Conservation (phyloP, 108 stramenopile species). For the Aurantiochytrium sp. region DNA sequence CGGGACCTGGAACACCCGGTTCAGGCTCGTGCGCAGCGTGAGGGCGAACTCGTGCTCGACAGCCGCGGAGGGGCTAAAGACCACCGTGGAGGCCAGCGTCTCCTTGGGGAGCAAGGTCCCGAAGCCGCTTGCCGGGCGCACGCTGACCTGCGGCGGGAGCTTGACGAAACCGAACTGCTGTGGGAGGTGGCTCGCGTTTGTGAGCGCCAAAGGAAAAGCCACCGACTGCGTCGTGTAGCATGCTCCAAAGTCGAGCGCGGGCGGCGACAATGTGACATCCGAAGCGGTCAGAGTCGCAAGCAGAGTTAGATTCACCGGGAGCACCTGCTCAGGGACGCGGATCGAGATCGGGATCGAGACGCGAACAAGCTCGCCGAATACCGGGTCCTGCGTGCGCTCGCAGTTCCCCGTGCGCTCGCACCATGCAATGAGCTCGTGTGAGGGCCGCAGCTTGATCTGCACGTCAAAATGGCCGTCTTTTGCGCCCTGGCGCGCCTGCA, state of each 20-base stretch:
- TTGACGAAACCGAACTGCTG: constrained; percentile 59
- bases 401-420: constrained; percentile 16
- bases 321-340: constrained; percentile 50
- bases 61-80: constrained; percentile 45
- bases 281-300: constrained; percentile 28
- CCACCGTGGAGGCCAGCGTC: constrained; percentile 13
- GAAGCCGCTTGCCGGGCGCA: constrained; percentile 56
- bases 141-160: constrained; percentile 36
- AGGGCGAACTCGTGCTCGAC: constrained; percentile 36
- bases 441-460: constrained; percentile 43
- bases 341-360: constrained; percentile 40
- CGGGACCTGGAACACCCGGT: constrained; percentile 8
- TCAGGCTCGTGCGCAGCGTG: constrained; percentile 36
- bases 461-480: constrained; percentile 44
- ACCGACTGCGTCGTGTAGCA: constrained; percentile 48
- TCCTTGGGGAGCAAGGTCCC: constrained; percentile 50
- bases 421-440: neutral
- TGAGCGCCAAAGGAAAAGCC: constrained; percentile 24
- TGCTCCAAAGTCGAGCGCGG: constrained; percentile 43
- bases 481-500: constrained; percentile 36
- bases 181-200: constrained; percentile 43
- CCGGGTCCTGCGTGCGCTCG: neutral
- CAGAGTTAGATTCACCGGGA: constrained; percentile 46
- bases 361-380: constrained; percentile 31
- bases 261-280: neutral